Evolutionary conservation across 2,329 filamentous ascomycete species (phyloP).

Genomic region (Talaromyces sp.): DNA sequence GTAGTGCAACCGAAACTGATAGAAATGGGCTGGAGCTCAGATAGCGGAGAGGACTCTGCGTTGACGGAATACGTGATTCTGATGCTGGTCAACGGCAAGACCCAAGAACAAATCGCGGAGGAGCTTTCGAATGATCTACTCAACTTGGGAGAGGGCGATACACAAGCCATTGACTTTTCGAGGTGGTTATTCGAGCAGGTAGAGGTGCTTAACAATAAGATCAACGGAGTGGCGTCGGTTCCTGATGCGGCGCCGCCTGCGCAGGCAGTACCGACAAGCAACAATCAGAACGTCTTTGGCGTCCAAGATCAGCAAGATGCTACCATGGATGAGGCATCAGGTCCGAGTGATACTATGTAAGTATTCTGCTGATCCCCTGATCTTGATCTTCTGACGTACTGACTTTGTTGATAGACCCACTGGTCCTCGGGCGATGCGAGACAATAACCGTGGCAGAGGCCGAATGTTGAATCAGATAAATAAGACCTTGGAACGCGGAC

Average conservation of each 20-base stretch:
- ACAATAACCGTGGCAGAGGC: conserved; percentile 65
- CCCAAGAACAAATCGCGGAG: conserved; percentile 79
- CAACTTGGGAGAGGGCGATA: conserved; percentile 76
- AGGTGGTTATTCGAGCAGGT: conserved; percentile 93
- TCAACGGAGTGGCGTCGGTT: conserved; percentile 51
- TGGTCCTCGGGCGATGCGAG: conserved; percentile 92
- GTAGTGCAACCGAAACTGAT: conserved; percentile 87
- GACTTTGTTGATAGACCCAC: conserved; percentile 65
- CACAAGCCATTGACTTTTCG: conserved; percentile 77
- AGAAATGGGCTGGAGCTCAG: conserved; percentile 87
- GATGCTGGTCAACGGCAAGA: conserved; percentile 95
- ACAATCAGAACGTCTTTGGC: conserved; percentile 35
- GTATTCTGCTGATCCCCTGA: conserved; percentile 20
- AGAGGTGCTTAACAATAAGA: conserved; percentile 62
- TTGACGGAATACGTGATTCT: conserved; percentile 95
- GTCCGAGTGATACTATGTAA: conserved; percentile 41
- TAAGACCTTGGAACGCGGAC: conserved; percentile 74
- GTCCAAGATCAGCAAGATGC: conserved; percentile 59
- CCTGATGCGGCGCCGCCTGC: conserved; percentile 23
- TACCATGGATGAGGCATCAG: conserved; percentile 65
- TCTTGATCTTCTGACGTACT: conserved; percentile 26
- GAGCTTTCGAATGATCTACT: conserved; percentile 89
- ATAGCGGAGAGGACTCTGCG: conserved; percentile 75
- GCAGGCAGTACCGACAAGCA: conserved; percentile 37
- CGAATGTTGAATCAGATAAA: conserved; percentile 82